Evolutionary conservation across 345 rosid genomes (phyloP).

Genomic region (Diplotaxis tenuifolia): DNA sequence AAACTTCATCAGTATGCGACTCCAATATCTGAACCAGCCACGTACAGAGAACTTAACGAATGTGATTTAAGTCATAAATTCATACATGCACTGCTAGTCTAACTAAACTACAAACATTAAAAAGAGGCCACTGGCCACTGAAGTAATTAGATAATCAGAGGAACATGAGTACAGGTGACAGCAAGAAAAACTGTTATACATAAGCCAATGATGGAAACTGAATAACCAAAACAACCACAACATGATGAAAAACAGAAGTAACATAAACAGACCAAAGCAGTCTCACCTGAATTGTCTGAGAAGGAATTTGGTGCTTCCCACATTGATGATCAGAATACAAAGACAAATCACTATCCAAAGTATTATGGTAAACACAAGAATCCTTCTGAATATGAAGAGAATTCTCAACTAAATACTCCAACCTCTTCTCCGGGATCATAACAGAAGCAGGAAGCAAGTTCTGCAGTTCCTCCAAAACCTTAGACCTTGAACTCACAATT

Average conservation of each 20-base stretch:
- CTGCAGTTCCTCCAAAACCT: conserved; percentile 55
- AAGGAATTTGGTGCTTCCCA: conserved; percentile 64
- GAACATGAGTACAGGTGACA: not conserved
- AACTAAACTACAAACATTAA: conserved; percentile 26
- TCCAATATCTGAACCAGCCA: conserved; percentile 55
- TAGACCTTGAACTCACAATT: conserved; percentile 43
- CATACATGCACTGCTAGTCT: conserved; percentile 28
- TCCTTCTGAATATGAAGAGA: conserved; percentile 59
- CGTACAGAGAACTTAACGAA: conserved; percentile 30
- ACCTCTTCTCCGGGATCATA: conserved; percentile 58
- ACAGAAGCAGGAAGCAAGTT: conserved; percentile 65
- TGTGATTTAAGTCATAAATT: conserved; percentile 27
- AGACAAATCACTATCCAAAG: conserved; percentile 56
- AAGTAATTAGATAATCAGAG: conserved; percentile 11
- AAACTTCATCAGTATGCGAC: conserved; percentile 68
- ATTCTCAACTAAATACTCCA: conserved; percentile 69
- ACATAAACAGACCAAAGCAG: conserved; percentile 8
- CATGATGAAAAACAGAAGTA: conserved; percentile 5
- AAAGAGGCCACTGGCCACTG: conserved; percentile 12
- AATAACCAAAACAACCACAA: conserved; percentile 8
- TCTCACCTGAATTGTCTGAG: conserved; percentile 64
- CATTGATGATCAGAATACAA: conserved; percentile 64
- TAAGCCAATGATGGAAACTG: conserved; percentile 16
- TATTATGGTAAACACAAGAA: conserved; percentile 63
- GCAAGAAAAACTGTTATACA: not conserved